These are phyloP conservation scores for Corchorus capsularis DNA, from an alignment of 345 rosid species.

Conservation along the genomic window DNA sequence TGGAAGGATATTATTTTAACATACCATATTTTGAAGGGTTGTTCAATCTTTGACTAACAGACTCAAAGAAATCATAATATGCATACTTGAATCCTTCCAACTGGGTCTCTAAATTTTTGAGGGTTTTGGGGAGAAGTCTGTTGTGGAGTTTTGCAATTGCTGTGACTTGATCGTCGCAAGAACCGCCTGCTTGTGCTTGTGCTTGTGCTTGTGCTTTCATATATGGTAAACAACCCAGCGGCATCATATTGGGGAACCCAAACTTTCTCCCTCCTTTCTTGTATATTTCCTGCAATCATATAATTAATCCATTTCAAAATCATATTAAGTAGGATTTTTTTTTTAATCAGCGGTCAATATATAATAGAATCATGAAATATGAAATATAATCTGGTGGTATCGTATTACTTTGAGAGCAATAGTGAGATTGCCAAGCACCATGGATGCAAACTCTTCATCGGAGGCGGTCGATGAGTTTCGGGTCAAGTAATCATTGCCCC, in stretches of 20 bases:
- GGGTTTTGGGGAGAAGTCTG: conserved; percentile 44
- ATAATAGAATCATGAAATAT: too few relatives aligned
- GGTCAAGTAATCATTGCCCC: conserved; percentile 22
- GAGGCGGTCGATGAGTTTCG: conserved; percentile 30
- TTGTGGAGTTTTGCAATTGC: conserved; percentile 55
- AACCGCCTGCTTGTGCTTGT: background rate
- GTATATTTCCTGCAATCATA: conserved; percentile 40
- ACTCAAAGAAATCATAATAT: conserved; percentile 46
- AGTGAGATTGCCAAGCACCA: conserved; percentile 42
- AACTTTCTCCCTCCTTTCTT: conserved; percentile 48
- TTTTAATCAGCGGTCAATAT: too few relatives aligned
- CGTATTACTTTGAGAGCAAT: conserved; percentile 32
- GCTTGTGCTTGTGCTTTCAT: conserved; percentile 1
- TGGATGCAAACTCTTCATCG: conserved; percentile 22
- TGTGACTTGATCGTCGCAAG: conserved; percentile 51
- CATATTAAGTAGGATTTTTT: too few relatives aligned
- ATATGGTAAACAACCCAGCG: conserved; percentile 36
- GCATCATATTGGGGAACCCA: conserved; percentile 33
- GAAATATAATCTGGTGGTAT: too few relatives aligned
- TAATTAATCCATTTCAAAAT: background rate
- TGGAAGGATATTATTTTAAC: background rate
- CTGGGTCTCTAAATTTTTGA: conserved; percentile 38
- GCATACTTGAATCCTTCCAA: conserved; percentile 68
- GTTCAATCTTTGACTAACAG: conserved; percentile 44
- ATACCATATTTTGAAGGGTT: conserved; percentile 58